Conservation (phyloP, 352 stramenopile species). For the Globisporangium ultimum region DNA sequence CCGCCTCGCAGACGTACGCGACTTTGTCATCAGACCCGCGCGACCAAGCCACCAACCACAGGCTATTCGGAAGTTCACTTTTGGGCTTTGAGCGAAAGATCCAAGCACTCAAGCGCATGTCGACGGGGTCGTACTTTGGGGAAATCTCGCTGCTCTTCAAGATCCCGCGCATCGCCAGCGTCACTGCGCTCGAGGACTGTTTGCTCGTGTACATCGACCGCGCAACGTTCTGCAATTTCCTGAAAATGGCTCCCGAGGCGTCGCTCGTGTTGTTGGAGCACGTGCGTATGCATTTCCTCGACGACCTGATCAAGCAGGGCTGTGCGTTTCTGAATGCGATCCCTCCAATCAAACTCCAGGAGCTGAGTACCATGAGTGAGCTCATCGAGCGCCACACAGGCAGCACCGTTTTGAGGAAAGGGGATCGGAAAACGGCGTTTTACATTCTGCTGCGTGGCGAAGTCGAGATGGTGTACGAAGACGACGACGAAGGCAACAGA, state of each 20-base stretch:
- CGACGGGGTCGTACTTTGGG: slow-evolving; percentile 59
- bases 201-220: slow-evolving; percentile 70
- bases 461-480: slow-evolving; percentile 34
- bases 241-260: slow-evolving; percentile 61
- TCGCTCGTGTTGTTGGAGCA: slow-evolving; percentile 55
- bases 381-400: slow-evolving; percentile 34
- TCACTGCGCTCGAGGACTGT: slow-evolving; percentile 57
- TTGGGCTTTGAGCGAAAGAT: slow-evolving; percentile 28
- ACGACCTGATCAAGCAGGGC: slow-evolving; percentile 57
- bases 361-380: slow-evolving; percentile 52
- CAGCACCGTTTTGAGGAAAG: slow-evolving; percentile 26
- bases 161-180: slow-evolving; percentile 60
- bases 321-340: slow-evolving; percentile 55
- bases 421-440: slow-evolving; percentile 29
- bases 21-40: slow-evolving; percentile 3
- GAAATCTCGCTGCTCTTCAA: slow-evolving; percentile 74
- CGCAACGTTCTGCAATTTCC: slow-evolving; percentile 64
- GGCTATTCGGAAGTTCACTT: slow-evolving; percentile 1
- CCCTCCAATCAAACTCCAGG: slow-evolving; percentile 44
- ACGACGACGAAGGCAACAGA: slow-evolving; percentile 6
- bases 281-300: slow-evolving; percentile 55
- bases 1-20: slow-evolving; percentile 22
- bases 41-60: background rate
- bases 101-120: slow-evolving; percentile 51
- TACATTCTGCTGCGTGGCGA: slow-evolving; percentile 44